Evolutionary conservation across 2,329 filamentous ascomycete genomes (phyloP), one percentile per base, ranked within the genome.

Genomic region (Phialocephala sp.): DNA sequence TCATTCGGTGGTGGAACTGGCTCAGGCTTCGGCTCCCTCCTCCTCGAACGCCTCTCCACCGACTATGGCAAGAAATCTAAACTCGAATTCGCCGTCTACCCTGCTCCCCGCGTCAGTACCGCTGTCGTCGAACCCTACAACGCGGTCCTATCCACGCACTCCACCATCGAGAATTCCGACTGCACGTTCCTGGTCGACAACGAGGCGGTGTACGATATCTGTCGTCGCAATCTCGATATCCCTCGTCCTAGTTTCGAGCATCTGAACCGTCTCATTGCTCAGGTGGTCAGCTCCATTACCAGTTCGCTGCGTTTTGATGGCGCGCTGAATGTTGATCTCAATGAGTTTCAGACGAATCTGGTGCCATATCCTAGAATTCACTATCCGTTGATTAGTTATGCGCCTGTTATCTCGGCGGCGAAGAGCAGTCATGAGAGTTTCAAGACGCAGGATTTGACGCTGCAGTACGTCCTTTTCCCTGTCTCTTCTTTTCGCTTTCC

Each of bases 41-140:
- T 90, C 67, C 81, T 89, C 58, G 87, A 90, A 77, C 85, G 86
- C 71, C 82, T 90, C 62, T 85, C 86, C 59, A 83, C 84, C 71
- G 87, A 89, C 74, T 90, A 88, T 74, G 85, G 85, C 77, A 89
- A 89, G 82, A 90, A 89, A 80, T 87, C 82, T 74, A 89, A 89
- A 80, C 84, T 89, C 62, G 87, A 89, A 74, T 89, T 89, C 73
- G 82, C 86, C 66, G 84, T 89, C 63, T 90, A 89, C 77, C 87
- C 87, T 63, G 85, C 87, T 63, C 87, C 87, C 59, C 84, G 85
- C 69, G 85, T 88, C 62, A 86, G 86, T 22, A 89, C 86, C 61
- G 86, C 87, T n/a, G 86, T 90, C 43, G 87, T 90, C 41, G 87
- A 90, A 79, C 87, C 87, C 3, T 89, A 89, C 79, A 90, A 89